phyloP scores from a whole-genome alignment of 768 basidiomycete genomes.

The Boletus subcaerulescens region DNA sequence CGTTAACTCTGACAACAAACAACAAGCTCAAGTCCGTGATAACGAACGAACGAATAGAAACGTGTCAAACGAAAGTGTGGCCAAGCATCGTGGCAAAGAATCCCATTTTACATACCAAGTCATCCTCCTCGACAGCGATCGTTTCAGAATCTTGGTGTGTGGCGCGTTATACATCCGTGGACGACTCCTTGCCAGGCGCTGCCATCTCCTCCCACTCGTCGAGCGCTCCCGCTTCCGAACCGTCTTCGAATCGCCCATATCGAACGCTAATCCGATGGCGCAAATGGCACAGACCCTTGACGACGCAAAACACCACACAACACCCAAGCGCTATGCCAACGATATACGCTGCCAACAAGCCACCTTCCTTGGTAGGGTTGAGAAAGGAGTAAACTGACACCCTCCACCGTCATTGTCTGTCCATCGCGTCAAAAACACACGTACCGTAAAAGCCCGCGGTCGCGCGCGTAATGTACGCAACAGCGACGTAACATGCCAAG shows the following conservation, averaged over 20 bases:
- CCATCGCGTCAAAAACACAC: slow-evolving; percentile 17
- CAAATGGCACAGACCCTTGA: slow-evolving; percentile 39
- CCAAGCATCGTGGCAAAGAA: not conserved
- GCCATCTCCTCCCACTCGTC: slow-evolving; percentile 49
- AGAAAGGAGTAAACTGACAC: slow-evolving; percentile 64
- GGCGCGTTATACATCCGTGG: not conserved
- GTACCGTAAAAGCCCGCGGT: slow-evolving; percentile 65
- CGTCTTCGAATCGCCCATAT: slow-evolving; percentile 7
- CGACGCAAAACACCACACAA: slow-evolving; percentile 48
- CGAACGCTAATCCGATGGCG: slow-evolving; percentile 35
- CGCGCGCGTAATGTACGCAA: slow-evolving; percentile 64
- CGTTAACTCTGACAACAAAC: not conserved
- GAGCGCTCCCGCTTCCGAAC: slow-evolving; percentile 20
- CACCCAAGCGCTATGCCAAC: slow-evolving; percentile 55
- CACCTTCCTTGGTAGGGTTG: slow-evolving; percentile 44
- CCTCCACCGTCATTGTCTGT: slow-evolving; percentile 1
- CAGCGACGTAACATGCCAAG: slow-evolving; percentile 55
- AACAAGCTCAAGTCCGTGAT: not conserved
- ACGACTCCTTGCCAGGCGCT: slow-evolving; percentile 12
- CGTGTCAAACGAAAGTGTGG: not conserved
- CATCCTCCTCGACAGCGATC: too few species aligned
- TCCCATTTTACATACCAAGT: too few species aligned
- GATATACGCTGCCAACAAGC: slow-evolving; percentile 57
- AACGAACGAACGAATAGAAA: not conserved
- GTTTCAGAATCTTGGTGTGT: too few species aligned